Percentiles rank a stretch among this genome's conserved stretches.
phyloP scores from a whole-genome alignment of 257 asterid genomes.

The Rehmannia glutinosa region DNA sequence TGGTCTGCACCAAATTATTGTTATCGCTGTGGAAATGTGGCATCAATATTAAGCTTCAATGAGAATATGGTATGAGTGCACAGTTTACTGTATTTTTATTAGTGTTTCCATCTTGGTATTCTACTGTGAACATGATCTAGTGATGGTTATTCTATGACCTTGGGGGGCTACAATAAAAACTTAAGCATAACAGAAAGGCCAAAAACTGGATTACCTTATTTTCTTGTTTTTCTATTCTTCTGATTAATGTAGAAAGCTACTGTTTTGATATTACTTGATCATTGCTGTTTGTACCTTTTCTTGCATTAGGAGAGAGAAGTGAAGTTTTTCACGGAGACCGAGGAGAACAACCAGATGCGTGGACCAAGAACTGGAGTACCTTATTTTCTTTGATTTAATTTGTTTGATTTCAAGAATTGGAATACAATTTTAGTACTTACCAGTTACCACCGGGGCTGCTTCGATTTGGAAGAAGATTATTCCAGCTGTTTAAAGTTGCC shows the following conservation, averaged over 20 bases:
- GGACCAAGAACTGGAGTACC: slow-evolving; percentile 99
- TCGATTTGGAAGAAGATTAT: slow-evolving; percentile 13
- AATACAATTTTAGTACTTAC: slow-evolving; percentile 8
- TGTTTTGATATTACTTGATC: not conserved
- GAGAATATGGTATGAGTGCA: slow-evolving; percentile 79
- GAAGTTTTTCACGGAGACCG: slow-evolving; percentile 97
- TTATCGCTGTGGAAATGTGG: slow-evolving; percentile 97
- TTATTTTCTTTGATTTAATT: slow-evolving; percentile 59
- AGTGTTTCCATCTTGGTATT: not conserved
- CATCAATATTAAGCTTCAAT: slow-evolving; percentile 93
- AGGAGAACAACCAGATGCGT: slow-evolving; percentile 98
- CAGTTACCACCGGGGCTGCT: not conserved
- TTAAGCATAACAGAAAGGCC: no score
- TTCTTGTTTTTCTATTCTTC: no score
- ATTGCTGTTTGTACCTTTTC: not conserved
- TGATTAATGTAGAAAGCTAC: no score
- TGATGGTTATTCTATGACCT: no score
- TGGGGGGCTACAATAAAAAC: no score
- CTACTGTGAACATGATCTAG: no score
- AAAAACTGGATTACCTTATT: no score
- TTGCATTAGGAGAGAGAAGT: slow-evolving; percentile 81
- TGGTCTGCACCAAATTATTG: slow-evolving; percentile 99
- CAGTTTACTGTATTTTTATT: not conserved
- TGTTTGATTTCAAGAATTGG: not conserved
- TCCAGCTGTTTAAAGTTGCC: slow-evolving; percentile 1